These are phyloP conservation scores for Boletus tomentosulus DNA, from an alignment of 768 basidiomycete genomes.

Conservation along the genomic window DNA sequence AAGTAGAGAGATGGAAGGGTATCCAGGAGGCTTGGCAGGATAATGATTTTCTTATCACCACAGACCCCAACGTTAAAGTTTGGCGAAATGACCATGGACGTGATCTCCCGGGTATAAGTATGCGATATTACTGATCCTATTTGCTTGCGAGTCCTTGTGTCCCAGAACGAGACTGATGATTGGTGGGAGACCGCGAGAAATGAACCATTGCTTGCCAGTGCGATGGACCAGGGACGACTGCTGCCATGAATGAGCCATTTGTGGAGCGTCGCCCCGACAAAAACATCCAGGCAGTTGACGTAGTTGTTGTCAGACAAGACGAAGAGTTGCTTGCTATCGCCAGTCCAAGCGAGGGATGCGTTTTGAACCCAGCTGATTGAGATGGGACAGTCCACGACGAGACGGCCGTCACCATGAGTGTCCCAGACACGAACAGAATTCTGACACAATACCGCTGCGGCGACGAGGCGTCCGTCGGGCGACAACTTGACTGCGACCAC, in stretches of 20 bases:
- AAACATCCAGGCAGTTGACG: neutral
- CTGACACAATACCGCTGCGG: neutral
- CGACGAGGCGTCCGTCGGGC: neutral
- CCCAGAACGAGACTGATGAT: slow-evolving; percentile 4
- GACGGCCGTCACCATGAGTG: neutral
- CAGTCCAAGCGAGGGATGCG: slow-evolving; percentile 1
- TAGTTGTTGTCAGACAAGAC: neutral
- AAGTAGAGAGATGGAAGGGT: slow-evolving; percentile 3
- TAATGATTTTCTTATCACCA: slow-evolving; percentile 1
- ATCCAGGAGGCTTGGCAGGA: neutral
- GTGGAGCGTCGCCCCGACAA: neutral
- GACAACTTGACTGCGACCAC: slow-evolving; percentile 1
- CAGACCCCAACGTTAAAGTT: slow-evolving; percentile 1
- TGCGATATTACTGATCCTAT: slow-evolving; percentile 3
- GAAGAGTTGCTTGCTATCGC: neutral
- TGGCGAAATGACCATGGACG: neutral
- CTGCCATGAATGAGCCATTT: neutral
- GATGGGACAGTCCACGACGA: neutral
- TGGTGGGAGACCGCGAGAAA: neutral
- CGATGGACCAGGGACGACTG: neutral
- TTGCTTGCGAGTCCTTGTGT: neutral
- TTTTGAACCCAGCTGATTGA: neutral
- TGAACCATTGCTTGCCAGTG: neutral
- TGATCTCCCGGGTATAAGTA: neutral
- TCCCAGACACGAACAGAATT: neutral